A percentile compares a stretch with the other conserved stretches of the same genome.
Evolutionary conservation across 1,139 yeast species (phyloP).

Genomic region (Pneumocystis oryctolagi): DNA sequence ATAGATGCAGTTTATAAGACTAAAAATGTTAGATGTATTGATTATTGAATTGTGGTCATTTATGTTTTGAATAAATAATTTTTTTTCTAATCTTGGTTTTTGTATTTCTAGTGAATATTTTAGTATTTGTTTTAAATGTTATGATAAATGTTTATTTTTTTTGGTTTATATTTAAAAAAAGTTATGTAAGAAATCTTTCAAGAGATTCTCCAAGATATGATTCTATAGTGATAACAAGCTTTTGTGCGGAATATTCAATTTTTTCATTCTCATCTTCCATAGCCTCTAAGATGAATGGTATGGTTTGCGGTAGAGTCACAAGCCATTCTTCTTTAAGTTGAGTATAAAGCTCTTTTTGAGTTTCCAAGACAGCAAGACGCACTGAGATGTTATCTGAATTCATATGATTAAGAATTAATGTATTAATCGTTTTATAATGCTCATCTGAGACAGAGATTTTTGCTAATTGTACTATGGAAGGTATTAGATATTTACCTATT

Average conservation of each 20-base stretch:
- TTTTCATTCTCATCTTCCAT: conserved; percentile 90
- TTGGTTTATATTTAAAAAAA: not conserved
- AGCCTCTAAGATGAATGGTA: conserved; percentile 88
- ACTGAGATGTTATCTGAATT: conserved; percentile 22
- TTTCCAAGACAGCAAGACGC: conserved; percentile 39
- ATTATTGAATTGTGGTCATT: not conserved
- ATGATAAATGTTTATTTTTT: not conserved
- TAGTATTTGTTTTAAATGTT: too few relatives aligned
- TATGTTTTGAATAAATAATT: not conserved
- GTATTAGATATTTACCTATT: conserved; percentile 6
- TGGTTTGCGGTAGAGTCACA: conserved; percentile 75
- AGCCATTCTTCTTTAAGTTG: conserved; percentile 95
- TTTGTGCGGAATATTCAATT: conserved; percentile 85
- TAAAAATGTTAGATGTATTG: not conserved
- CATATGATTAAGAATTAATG: conserved; percentile 41
- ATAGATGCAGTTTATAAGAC: not conserved
- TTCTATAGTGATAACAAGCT: conserved; percentile 84
- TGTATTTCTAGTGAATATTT: not conserved
- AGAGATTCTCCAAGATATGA: conserved; percentile 87
- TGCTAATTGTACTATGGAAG: conserved; percentile 58
- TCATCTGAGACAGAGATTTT: conserved; percentile 67
- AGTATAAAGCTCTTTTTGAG: conserved; percentile 68
- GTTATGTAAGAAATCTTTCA: conserved; percentile 65
- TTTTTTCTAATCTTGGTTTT: not conserved
- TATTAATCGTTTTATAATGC: conserved; percentile 56